Base-by-base conservation (phyloP, 2,329 filamentous ascomycete genomes). In the Clonostachys solani region DNA sequence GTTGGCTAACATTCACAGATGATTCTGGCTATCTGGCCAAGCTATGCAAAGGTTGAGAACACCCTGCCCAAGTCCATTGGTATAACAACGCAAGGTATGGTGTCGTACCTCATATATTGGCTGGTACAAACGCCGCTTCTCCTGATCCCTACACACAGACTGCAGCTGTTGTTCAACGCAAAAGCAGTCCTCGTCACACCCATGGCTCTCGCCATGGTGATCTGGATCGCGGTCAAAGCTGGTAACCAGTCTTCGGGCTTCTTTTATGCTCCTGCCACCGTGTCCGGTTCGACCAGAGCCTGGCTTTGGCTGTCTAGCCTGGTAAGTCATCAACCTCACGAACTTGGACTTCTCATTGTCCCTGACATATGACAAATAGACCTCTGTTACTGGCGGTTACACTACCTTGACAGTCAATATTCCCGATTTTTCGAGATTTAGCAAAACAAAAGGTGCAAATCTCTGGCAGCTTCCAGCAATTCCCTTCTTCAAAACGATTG, bases 51-150 rank as follows among this genome's bases (percentile, higher is more conserved):
- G 60, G 13, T 69, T 65, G 47, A 51, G 54, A 19, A 58, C 57
- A 50, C 57, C n/a, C 29, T 46, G 37, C 44, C 44, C 33, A 33
- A n/a, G 18, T 33, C 15, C 8, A 33, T 33, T 6, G 19, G 38
- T 8, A 35, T 46, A 10, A 54, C 50, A 60, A 66, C 40, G 64
- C 67, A 17, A 29, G 66, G 62, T 3, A 55, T 75, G 50, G 56
- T 74, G 6, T 73, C 62, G 36, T 66, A 71, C 50, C 70, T 76
- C 45, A 56, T 75, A 13, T 75, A 73, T 54, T 77, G 71, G 66
- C 67, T 73, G 38, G 55, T 69, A 5, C 72, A 75, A 53, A 68
- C 71, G 8, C 60, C 60, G 2, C 60, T 75, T 7, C 57, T 69
- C 44, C 65, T 61, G 47, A 64, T 72, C 17, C 63, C 60, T 4